Evolutionary conservation across 2,329 filamentous ascomycete species (phyloP), one percentile per base, ranked within the genome.

Genomic region (Trichoderma lentiforme): DNA sequence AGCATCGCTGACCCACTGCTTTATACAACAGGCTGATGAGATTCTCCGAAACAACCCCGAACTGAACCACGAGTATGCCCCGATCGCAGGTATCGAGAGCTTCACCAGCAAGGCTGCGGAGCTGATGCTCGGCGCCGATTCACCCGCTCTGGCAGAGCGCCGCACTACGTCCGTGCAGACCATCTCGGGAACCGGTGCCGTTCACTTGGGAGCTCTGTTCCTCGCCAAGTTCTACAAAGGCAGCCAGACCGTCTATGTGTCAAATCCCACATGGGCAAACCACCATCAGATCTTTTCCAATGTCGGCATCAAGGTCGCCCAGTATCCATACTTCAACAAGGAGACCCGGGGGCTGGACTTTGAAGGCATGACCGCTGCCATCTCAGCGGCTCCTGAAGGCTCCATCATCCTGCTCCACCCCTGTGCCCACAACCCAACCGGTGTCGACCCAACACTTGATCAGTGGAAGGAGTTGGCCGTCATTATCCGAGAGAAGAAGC

Each of bases 221-320:
- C 91, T 99, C 73, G 86, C 92, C 82, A 95, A 92, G 82, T 99
- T 98, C 89, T 97, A 93, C 87, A 86, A 86, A 79, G 87, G 88
- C 80, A 89, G 87, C 84, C 91, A 89, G 76, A 89, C 91, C 73
- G 89, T 97, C 83, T 98, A 97, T 87, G 87, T 98, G 82, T 97
- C 94, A 79, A 93, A 92, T 82, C 96, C 96, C 68, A 99, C 96
- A 74, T 99, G 96, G 96, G 94, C 93, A 76, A 99, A 99, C 86
- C 96, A 99, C 90, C 91, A 97, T 85, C 96, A 98, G 83, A 98
- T 99, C 87, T 97, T 99, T 86, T 89, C 87, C 83, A 98, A 98
- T 80, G 94, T 98, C 79, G 87, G 89, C 77, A 86, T 98, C 34
- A 85, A 89, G 39, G 89, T 94, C 77, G 91, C 91, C 76, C 89